A percentile compares a stretch with the other conserved stretches of the same genome.
These are phyloP conservation scores for Piper longum DNA, from an alignment of 164 flowering plant genomes.

Conservation along the genomic window DNA sequence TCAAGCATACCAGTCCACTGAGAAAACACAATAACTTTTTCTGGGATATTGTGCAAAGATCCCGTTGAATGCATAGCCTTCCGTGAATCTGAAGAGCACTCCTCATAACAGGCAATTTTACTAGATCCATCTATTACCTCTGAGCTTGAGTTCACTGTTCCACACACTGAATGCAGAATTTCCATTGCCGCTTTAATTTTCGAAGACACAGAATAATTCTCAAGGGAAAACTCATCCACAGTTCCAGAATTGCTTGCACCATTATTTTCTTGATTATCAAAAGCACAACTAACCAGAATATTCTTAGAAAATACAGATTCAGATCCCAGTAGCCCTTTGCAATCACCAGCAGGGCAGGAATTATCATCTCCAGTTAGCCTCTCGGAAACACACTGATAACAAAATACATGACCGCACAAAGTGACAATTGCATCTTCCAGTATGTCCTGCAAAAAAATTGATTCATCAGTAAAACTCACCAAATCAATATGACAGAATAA, in stretches of 20 bases:
- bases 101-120: slow-evolving; percentile 3
- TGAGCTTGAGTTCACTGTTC: slow-evolving; percentile 6
- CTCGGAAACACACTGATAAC: slow-evolving; percentile 85
- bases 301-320: slow-evolving; percentile 62
- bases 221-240: slow-evolving; percentile 22
- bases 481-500: neutral
- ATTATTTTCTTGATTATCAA: slow-evolving; percentile 23
- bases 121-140: neutral
- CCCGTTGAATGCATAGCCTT: neutral
- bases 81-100: neutral
- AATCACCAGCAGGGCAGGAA: slow-evolving; percentile 49
- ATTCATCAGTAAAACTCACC: neutral
- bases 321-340: slow-evolving; percentile 55
- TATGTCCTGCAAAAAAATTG: slow-evolving; percentile 52
- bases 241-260: slow-evolving; percentile 15
- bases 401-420: slow-evolving; percentile 83
- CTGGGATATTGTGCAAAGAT: neutral
- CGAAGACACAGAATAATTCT: slow-evolving; percentile 41
- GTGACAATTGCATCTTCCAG: slow-evolving; percentile 93
- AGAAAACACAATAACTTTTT: slow-evolving; percentile 79
- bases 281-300: slow-evolving; percentile 40
- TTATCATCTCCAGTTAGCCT: slow-evolving; percentile 73
- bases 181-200: slow-evolving; percentile 68
- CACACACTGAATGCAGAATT: slow-evolving; percentile 38
- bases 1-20: slow-evolving; percentile 97